Base-by-base conservation (phyloP, 1,284 basidiomycete genomes). In the Dichomitus squalens region DNA sequence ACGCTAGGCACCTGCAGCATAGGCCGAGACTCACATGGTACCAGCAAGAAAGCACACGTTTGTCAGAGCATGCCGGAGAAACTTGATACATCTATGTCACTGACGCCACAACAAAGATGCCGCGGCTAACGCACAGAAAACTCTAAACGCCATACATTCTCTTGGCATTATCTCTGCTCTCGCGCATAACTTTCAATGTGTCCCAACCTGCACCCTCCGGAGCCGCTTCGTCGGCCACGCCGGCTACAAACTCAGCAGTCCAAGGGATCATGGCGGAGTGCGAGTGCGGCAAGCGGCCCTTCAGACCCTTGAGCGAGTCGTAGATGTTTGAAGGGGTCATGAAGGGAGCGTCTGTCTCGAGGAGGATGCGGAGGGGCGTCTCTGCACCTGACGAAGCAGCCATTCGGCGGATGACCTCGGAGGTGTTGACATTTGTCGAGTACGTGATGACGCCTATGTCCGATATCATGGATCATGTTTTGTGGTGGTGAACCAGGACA, bases 321-420 rank as follows among this genome's bases (percentile, higher is more conserved):
- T 91, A 90, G 27, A 93, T 70, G 61, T 90, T 93, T 0, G 83
- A 76, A 0, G 91, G 92, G 0, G 87, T 79, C 91, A 93, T 93
- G 74, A 82, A 93, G 0, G 92, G 91, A 0, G 90, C 90, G 61
- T 93, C 91, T 0, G 92, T 93, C 71, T 93, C 92, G 2, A 93
- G 77, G 0, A 93, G 72, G 63, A 92, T 86, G 43, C 88, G 84
- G 1, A 87, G 73, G 7, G 68, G 70, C 36, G 57, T 41, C 20
- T 62, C 27, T 44, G 58, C 65, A 18, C 7, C n/a, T 11, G 53
- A 49, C 58, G 63, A 61, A 39, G 72, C 49, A 3, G 73, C 68
- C 75, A 90, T 80, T 31, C 80, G 74, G 1, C 77, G 78, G 31
- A 92, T 75, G 49, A 88, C 80, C 3, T 73, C 72, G 18, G 87